A percentile compares a stretch with the other conserved stretches of the same genome.
Evolutionary conservation across 1,284 basidiomycete genomes (phyloP).

Genomic region (Rhodotorula sp.): DNA sequence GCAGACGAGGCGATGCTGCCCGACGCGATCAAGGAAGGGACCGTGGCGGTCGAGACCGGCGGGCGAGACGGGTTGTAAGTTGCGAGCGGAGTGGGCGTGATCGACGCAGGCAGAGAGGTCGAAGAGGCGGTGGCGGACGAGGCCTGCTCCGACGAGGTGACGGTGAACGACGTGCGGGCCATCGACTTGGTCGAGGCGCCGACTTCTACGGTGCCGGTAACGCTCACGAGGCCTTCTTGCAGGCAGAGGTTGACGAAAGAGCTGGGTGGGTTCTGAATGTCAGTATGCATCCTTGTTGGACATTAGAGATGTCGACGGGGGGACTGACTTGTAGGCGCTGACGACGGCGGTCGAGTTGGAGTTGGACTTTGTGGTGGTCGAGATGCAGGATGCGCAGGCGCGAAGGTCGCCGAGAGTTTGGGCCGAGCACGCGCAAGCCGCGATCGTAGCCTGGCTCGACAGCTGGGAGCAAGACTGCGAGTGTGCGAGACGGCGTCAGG

Average conservation of each 20-base stretch:
- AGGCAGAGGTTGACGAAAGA: constrained; percentile 38
- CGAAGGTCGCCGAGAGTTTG: constrained; percentile 30
- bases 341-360: constrained; percentile 31
- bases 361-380: constrained; percentile 12
- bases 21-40: constrained; percentile 15
- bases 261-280: background rate
- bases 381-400: constrained; percentile 30
- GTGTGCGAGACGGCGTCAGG: background rate
- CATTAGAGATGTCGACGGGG: background rate
- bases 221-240: constrained; percentile 32
- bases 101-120: constrained; percentile 3
- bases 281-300: too few species aligned
- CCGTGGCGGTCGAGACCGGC: constrained; percentile 15
- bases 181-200: constrained; percentile 22
- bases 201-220: constrained; percentile 37
- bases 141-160: background rate
- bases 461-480: constrained; percentile 24
- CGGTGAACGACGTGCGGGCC: constrained; percentile 8
- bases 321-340: constrained; percentile 26
- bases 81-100: constrained; percentile 1
- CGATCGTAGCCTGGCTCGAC: constrained; percentile 27
- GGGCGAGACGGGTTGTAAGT: constrained; percentile 15
- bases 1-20: constrained; percentile 15
- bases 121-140: background rate
- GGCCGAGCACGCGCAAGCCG: constrained; percentile 37